Conservation (phyloP, 164 flowering plant genomes). For the Litsea cubeba region DNA sequence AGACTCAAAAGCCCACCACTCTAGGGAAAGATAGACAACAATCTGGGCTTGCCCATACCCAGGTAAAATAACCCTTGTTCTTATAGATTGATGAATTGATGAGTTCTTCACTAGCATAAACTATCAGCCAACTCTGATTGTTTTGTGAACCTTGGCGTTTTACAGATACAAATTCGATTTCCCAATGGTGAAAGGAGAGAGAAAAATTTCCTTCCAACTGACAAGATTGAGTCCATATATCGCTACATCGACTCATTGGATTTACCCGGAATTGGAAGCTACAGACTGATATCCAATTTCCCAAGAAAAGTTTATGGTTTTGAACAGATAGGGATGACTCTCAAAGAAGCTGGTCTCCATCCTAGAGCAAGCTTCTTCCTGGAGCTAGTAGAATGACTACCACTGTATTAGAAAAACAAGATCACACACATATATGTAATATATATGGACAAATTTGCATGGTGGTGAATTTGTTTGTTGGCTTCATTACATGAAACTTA, state of each 20-base stretch:
- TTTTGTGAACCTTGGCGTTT: neutral
- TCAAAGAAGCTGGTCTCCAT: conserved; percentile 62
- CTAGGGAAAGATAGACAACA: conserved; percentile 13
- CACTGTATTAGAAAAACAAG: too few species aligned
- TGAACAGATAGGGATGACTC: conserved; percentile 52
- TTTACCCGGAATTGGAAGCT: conserved; percentile 44
- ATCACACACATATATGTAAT: too few species aligned
- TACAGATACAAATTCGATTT: conserved; percentile 62
- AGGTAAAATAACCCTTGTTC: conserved; percentile 25
- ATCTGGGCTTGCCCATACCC: conserved; percentile 19
- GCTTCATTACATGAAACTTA: too few species aligned
- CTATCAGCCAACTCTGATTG: neutral
- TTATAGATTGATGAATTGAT: neutral
- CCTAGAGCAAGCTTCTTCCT: conserved; percentile 65
- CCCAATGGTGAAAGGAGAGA: conserved; percentile 69
- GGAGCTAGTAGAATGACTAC: conserved; percentile 33
- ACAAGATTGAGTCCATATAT: conserved; percentile 51
- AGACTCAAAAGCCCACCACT: conserved; percentile 14
- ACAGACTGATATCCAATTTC: conserved; percentile 60
- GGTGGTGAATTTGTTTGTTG: too few species aligned
- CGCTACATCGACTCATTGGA: conserved; percentile 52
- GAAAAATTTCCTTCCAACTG: conserved; percentile 42
- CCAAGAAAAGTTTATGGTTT: conserved; percentile 59
- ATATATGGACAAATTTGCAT: too few species aligned
- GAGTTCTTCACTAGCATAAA: neutral